A percentile compares a stretch with the other conserved stretches of the same genome.
phyloP scores from a whole-genome alignment of 2,329 filamentous ascomycete genomes.

The Elsinoe ampelina region DNA sequence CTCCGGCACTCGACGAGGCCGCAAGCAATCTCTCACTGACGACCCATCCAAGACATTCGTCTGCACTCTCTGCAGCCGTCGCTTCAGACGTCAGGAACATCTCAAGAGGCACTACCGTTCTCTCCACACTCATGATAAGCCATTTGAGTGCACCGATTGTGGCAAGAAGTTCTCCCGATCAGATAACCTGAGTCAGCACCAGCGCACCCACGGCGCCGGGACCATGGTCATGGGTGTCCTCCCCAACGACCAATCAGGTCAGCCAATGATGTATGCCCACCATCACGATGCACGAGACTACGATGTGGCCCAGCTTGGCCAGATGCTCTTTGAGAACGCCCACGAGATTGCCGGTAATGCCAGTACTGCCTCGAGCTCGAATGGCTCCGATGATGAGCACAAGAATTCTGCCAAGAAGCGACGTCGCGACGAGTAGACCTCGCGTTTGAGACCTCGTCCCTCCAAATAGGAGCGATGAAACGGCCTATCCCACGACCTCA shows the following conservation, averaged over 20 bases:
- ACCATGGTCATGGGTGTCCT: conserved; percentile 86
- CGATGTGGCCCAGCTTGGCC: conserved; percentile 60
- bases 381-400: conserved; percentile 26
- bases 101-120: conserved; percentile 98
- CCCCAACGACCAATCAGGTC: conserved; percentile 24
- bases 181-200: conserved; percentile 94
- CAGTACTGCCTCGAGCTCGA: conserved; percentile 37
- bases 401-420: conserved; percentile 36
- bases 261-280: conserved; percentile 26
- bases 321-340: conserved; percentile 67
- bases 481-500: conserved; percentile 4
- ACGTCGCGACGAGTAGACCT: conserved; percentile 33
- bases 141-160: conserved; percentile 93
- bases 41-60: conserved; percentile 98
- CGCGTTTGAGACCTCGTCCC: conserved; percentile 5
- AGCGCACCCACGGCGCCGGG: conserved; percentile 82
- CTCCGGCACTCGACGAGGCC: conserved; percentile 79
- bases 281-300: conserved; percentile 27
- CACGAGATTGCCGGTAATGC: conserved; percentile 59
- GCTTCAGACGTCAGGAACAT: conserved; percentile 96
- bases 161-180: conserved; percentile 99
- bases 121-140: conserved; percentile 97
- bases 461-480: neutral
- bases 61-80: conserved; percentile 89
- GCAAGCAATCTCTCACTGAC: conserved; percentile 96